Base-by-base conservation (phyloP, 352 stramenopile genomes). In the Globisporangium splendens region DNA sequence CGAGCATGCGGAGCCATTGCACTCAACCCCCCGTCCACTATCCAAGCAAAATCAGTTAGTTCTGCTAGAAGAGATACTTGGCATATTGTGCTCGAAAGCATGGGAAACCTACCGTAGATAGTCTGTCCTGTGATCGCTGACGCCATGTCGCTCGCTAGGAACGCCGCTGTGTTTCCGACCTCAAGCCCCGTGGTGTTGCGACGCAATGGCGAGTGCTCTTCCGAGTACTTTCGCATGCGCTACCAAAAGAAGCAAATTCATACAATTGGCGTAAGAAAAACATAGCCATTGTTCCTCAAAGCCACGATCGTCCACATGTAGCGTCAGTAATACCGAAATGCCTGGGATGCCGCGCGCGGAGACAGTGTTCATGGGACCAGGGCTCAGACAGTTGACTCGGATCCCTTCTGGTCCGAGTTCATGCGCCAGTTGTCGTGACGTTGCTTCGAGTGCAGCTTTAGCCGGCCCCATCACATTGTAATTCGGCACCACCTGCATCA, bases 381-480 rank as follows among this genome's bases (percentile, higher is more conserved):
- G 87, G 46, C 87, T 96, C 14, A 98, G 59, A 50, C 82, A 90
- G 70, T 98, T 98, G 41, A 97, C 89, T 44, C 89, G 86, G 51
- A 97, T 89, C 20, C 83, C 74, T 17, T 87, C 62, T 0, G 68
- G 64, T 13, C 84, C 82, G 2, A 96, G 68, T 44, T 97, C 91
- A 33, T 80, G 73, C 20, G 92, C 92, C 4, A 98, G 67, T 33
- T 91, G 84, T 24, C 91, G 72, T 20, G 89, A 70, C 14, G 81
- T 88, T 7, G 86, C 83, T 60, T 97, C 92, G 7, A 97, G 73
- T 8, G 86, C 84, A 33, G 89, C 92, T 59, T 98, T 97, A 17
- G 87, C 89, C 6, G 89, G 89, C 6, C 92, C 92, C 92, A 98
- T 98, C 17, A 93, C 70, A 60, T 96, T 93, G 73, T 98, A 98